Evolutionary conservation across 257 asterid species (phyloP).

Genomic region (Linaria vulgaris): DNA sequence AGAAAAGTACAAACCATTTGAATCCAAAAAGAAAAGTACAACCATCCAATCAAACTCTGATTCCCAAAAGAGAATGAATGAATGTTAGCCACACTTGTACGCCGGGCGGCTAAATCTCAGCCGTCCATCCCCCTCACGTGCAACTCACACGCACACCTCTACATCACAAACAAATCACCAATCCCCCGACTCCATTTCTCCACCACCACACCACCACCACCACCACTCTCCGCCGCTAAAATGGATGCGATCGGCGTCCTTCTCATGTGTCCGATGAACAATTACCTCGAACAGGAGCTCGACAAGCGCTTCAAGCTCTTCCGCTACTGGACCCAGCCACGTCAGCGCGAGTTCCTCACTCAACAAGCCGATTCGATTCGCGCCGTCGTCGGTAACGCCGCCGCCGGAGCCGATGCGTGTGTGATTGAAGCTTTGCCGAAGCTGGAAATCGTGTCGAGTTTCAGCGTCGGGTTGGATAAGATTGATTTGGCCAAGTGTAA

Average conservation of each 20-base stretch:
- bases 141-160: neutral
- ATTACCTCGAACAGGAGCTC: slow-evolving; percentile 65
- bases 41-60: no score
- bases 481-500: slow-evolving; percentile 61
- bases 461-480: slow-evolving; percentile 74
- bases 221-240: neutral
- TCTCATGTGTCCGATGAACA: slow-evolving; percentile 53
- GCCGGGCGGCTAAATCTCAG: neutral
- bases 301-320: slow-evolving; percentile 60
- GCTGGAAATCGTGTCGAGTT: slow-evolving; percentile 65
- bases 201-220: no score
- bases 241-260: slow-evolving; percentile 61
- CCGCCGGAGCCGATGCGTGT: slow-evolving; percentile 57
- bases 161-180: neutral
- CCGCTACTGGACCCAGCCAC: slow-evolving; percentile 45
- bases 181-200: neutral
- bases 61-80: neutral
- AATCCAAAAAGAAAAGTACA: no score
- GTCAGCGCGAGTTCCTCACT: slow-evolving; percentile 29
- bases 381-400: slow-evolving; percentile 61
- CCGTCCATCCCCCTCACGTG: neutral
- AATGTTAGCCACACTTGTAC: slow-evolving; percentile 5
- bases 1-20: no score
- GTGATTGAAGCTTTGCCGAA: slow-evolving; percentile 58
- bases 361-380: slow-evolving; percentile 40